Evolutionary conservation across 1,284 basidiomycete species (phyloP).

Genomic region (Mycena sp.): DNA sequence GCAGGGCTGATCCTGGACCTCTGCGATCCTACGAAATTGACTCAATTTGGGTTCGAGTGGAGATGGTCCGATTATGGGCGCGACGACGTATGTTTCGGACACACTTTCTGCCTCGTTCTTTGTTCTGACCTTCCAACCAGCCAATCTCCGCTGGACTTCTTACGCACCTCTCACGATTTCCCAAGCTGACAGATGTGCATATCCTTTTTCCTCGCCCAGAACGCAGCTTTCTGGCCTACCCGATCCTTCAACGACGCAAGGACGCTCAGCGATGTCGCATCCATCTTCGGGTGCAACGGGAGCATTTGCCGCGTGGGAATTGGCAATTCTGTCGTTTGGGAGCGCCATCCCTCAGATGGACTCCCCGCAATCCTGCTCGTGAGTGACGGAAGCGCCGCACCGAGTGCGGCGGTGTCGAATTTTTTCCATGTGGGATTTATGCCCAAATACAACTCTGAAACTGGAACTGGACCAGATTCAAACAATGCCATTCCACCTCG

Average conservation of each 20-base stretch:
- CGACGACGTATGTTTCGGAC: conserved; percentile 2
- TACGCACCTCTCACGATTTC: neutral
- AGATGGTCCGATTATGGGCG: conserved; percentile 11
- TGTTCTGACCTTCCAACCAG: neutral
- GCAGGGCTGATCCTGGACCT: neutral
- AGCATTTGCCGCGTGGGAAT: conserved; percentile 12
- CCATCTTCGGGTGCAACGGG: conserved; percentile 12
- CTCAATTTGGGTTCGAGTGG: conserved; percentile 26
- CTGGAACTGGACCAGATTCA: neutral
- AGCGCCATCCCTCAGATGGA: neutral
- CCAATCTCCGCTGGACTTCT: conserved; percentile 6
- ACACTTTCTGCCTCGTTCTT: neutral
- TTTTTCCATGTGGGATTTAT: conserved; percentile 20
- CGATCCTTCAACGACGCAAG: conserved; percentile 2
- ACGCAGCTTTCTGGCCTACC: neutral
- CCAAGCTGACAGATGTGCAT: conserved; percentile 17
- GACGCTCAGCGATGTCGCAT: neutral
- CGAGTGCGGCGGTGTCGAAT: conserved; percentile 1
- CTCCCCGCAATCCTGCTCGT: conserved; percentile 6
- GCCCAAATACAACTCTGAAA: neutral
- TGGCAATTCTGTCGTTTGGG: conserved; percentile 24
- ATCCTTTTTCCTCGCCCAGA: conserved; percentile 24
- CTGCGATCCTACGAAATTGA: conserved; percentile 17
- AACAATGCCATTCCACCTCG: conserved; percentile 1
- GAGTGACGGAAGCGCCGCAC: conserved; percentile 7